Base-by-base conservation (phyloP, 129 eudicot species). In the Erigeron canadensis region DNA sequence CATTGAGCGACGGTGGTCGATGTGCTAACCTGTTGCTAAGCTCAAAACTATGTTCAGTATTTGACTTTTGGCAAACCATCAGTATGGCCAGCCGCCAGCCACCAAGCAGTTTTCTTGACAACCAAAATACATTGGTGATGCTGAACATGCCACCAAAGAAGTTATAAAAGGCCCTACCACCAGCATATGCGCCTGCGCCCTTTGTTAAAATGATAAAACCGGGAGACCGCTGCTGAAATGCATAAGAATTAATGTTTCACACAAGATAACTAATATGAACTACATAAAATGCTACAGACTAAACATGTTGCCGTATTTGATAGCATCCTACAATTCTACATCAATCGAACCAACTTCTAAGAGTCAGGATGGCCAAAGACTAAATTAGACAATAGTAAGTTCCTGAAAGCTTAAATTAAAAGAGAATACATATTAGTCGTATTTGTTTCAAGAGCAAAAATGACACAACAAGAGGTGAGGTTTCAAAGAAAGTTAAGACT, bases 141-240 rank as follows among this genome's bases (percentile, higher is more conserved):
- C 90, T 83, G 88, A 81, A 72, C 74, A 73, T 68, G 96, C 86
- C 79, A 89, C 86, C 71, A 79, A 61, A 47, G 82, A 86, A 87
- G 96, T 87, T 34, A 86, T 85, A 69, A 81, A 68, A 39, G 83
- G 76, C 75, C 94, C 79, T 79, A 84, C 83, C 81, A 77, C 79
- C 72, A 84, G 84, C 86, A 81, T 72, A 86, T 73, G 90, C 82
- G 84, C 74, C 75, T 78, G 90, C 80, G 84, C 83, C 89, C 67
- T 83, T 67, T 83, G 93, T 90, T 89, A 86, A 57, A 84, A 89
- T 70, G 81, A 88, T 85, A 66, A 86, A 82, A 84, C 81, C n/a
- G n/a, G n/a, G n/a, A n/a, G n/a, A n/a, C n/a, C n/a, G n/a, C n/a
- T n/a, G n/a, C n/a, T n/a, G n/a, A n/a, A n/a, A n/a, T n/a, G n/a